These are phyloP conservation scores for Fusarium veterinarium DNA, from an alignment of 2,329 filamentous ascomycete genomes.

Conservation along the genomic window DNA sequence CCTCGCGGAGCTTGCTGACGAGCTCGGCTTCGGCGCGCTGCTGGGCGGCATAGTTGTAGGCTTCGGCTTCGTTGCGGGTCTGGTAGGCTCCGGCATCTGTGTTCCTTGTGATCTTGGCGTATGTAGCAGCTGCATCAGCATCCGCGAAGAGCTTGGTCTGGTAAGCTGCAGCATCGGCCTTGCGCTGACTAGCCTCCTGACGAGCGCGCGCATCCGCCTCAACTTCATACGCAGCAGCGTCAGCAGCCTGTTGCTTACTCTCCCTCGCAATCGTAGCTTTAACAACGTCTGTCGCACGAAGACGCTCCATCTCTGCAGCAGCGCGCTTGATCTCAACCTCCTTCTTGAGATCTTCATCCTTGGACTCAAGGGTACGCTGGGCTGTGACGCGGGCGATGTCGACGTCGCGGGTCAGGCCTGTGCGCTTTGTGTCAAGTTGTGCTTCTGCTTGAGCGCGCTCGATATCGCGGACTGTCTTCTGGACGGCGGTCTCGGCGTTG, in stretches of 20 bases:
- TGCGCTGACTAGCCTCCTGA: conserved; percentile 64
- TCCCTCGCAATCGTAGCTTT: conserved; percentile 78
- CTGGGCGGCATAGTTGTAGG: conserved; percentile 50
- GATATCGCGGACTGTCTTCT: conserved; percentile 85
- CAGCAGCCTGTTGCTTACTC: conserved; percentile 75
- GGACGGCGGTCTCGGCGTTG: conserved; percentile 84
- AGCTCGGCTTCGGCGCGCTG: conserved; percentile 70
- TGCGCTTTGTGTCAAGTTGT: conserved; percentile 77
- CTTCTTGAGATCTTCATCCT: conserved; percentile 83
- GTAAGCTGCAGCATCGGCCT: conserved; percentile 64
- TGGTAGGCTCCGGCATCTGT: conserved; percentile 65
- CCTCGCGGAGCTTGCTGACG: conserved; percentile 74
- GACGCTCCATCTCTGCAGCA: conserved; percentile 81
- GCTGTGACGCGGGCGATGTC: conserved; percentile 82
- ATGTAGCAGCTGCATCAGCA: conserved; percentile 57
- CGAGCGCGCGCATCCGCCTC: conserved; percentile 69
- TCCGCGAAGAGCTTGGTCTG: conserved; percentile 61
- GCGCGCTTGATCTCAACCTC: conserved; percentile 82
- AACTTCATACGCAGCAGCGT: conserved; percentile 72
- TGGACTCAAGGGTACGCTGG: conserved; percentile 76
- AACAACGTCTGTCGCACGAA: conserved; percentile 81
- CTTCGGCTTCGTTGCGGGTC: conserved; percentile 60
- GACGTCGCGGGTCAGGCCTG: conserved; percentile 77
- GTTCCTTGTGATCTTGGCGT: conserved; percentile 61
- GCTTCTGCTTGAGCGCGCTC: conserved; percentile 85